Evolutionary conservation across 2,329 filamentous ascomycete genomes (phyloP).

Genomic region (Curvularia verruculosa): DNA sequence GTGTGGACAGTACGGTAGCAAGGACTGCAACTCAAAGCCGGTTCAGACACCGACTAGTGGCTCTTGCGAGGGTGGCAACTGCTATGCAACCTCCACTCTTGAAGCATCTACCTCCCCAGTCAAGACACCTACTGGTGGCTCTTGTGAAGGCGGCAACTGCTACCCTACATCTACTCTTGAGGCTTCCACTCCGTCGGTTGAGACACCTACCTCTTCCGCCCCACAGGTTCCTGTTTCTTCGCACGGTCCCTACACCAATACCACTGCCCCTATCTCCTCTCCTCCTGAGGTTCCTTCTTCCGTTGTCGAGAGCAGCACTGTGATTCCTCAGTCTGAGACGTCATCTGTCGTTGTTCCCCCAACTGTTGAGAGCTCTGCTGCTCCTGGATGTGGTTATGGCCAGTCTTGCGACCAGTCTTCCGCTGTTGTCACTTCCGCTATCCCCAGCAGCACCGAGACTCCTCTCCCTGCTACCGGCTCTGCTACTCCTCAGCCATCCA

Average conservation of each 20-base stretch:
- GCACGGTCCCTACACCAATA: constrained; percentile 24
- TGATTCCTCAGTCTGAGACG: constrained; percentile 11
- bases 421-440: constrained; percentile 3
- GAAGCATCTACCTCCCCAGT: background rate
- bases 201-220: background rate
- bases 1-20: constrained; percentile 10
- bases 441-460: constrained; percentile 4
- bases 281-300: constrained; percentile 15
- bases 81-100: background rate
- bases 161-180: background rate
- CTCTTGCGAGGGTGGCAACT: background rate
- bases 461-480: constrained; percentile 19
- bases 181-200: background rate
- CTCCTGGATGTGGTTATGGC: constrained; percentile 22
- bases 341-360: constrained; percentile 14
- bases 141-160: background rate
- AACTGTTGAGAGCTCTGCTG: constrained; percentile 10
- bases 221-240: constrained; percentile 10
- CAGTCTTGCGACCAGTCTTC: constrained; percentile 23
- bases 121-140: background rate
- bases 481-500: constrained; percentile 24
- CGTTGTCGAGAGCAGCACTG: constrained; percentile 11
- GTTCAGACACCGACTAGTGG: background rate
- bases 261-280: constrained; percentile 22
- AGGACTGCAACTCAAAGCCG: background rate